Percentiles rank a stretch among this genome's conserved stretches.
Conservation (phyloP, 2,329 filamentous ascomycete species). For the Cercospora beticola region DNA sequence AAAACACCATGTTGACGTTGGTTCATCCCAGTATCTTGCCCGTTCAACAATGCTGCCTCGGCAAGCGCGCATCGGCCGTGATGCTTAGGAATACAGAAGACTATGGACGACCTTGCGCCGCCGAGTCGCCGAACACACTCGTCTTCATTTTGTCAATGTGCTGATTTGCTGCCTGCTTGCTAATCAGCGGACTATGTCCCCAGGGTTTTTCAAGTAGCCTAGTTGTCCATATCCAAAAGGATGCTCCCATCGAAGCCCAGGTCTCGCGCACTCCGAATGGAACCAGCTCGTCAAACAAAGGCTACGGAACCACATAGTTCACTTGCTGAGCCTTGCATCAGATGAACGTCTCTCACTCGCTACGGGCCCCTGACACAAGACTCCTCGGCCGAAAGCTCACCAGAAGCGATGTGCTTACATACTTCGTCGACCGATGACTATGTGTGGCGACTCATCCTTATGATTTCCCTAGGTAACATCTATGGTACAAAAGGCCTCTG, state of each 20-base stretch:
- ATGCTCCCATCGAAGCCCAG: not conserved
- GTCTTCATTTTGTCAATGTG: not conserved
- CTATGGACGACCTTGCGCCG: not conserved
- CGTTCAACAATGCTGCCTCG: not conserved
- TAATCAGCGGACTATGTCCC: not conserved
- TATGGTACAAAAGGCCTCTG: not conserved
- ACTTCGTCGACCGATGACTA: not conserved
- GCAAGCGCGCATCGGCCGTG: not conserved
- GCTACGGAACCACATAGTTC: not conserved
- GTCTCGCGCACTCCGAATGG: not conserved
- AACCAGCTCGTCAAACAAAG: not conserved
- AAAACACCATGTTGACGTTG: not conserved
- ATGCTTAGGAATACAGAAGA: not conserved
- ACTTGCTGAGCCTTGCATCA: not conserved
- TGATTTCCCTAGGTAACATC: not conserved
- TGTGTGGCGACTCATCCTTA: not conserved
- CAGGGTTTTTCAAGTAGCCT: not conserved
- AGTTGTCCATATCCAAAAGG: not conserved
- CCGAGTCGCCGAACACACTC: not conserved
- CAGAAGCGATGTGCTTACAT: not conserved
- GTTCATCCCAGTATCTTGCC: not conserved
- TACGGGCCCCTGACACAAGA: not conserved
- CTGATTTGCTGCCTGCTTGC: not conserved
- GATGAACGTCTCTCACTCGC: not conserved
- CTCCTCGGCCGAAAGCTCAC: not conserved